A percentile compares a stretch with the other conserved stretches of the same genome.
Conservation (phyloP, 2,329 filamentous ascomycete genomes). For the Fusarium begoniae region DNA sequence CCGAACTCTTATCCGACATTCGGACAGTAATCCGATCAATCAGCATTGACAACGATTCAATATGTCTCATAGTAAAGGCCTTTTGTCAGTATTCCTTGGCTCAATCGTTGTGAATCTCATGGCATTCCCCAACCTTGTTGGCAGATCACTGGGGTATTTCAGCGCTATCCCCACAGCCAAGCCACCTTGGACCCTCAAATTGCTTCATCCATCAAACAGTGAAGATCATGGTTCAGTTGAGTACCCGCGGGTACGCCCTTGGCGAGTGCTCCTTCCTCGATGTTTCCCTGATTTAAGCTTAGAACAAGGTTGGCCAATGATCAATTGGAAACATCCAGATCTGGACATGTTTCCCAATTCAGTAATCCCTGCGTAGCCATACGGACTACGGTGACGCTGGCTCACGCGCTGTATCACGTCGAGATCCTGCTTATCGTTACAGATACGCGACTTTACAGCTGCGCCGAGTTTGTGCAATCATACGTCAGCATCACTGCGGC, state of each 20-base stretch:
- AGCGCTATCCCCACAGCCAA: neutral
- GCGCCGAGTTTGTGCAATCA: neutral
- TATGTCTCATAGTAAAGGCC: neutral
- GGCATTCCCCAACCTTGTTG: neutral
- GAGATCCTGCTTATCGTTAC: neutral
- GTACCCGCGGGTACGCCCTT: neutral
- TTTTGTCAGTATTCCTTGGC: neutral
- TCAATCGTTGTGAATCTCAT: neutral
- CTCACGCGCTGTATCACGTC: neutral
- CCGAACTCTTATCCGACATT: neutral
- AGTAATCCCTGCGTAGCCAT: neutral
- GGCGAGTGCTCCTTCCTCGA: neutral
- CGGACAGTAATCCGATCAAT: neutral
- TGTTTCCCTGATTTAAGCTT: neutral
- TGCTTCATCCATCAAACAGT: neutral
- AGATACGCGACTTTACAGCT: neutral
- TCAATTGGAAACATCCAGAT: neutral
- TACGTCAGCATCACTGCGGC: neutral
- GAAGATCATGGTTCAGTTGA: neutral
- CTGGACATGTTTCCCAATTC: neutral
- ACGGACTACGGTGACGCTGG: neutral
- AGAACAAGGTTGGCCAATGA: neutral
- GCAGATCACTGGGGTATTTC: neutral
- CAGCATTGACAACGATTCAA: neutral
- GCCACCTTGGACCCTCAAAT: neutral